Conservation (phyloP, 495 filamentous ascomycete species). For the Penicillium ucsense region DNA sequence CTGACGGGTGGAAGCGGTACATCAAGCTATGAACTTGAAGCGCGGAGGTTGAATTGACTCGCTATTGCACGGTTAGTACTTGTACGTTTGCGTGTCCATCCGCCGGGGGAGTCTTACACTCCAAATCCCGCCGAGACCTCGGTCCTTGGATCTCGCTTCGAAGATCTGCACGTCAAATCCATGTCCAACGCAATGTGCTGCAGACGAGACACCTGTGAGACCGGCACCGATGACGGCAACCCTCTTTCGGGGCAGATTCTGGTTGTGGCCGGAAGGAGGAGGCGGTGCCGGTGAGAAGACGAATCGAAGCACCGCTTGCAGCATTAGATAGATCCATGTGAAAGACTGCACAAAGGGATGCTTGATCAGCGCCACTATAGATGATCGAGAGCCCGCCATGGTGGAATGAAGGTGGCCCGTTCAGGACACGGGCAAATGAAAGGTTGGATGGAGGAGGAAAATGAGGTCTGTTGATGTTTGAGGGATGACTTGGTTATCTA, state of each 20-base stretch:
- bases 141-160: slow-evolving; percentile 52
- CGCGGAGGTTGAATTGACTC: slow-evolving; percentile 73
- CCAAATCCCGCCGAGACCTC: slow-evolving; percentile 72
- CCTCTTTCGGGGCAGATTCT: slow-evolving; percentile 39
- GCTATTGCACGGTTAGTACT: slow-evolving; percentile 25
- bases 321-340: slow-evolving; percentile 51
- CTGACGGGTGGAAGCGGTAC: slow-evolving; percentile 80
- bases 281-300: slow-evolving; percentile 64
- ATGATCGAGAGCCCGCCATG: slow-evolving; percentile 9
- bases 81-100: background rate
- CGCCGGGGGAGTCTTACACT: slow-evolving; percentile 42
- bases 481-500: too few species aligned
- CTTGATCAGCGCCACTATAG: slow-evolving; percentile 14
- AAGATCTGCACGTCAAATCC: slow-evolving; percentile 76
- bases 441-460: background rate
- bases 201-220: slow-evolving; percentile 71
- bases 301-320: slow-evolving; percentile 57
- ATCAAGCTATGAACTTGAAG: slow-evolving; percentile 79
- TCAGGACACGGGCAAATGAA: background rate
- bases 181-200: slow-evolving; percentile 79
- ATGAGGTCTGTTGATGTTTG: background rate
- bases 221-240: slow-evolving; percentile 80
- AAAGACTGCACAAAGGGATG: slow-evolving; percentile 34
- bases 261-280: slow-evolving; percentile 36
- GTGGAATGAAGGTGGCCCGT: background rate